Percentiles rank a stretch among this genome's conserved stretches.
Evolutionary conservation across 1,284 basidiomycete genomes (phyloP).

Genomic region (Volvariella volvacea): DNA sequence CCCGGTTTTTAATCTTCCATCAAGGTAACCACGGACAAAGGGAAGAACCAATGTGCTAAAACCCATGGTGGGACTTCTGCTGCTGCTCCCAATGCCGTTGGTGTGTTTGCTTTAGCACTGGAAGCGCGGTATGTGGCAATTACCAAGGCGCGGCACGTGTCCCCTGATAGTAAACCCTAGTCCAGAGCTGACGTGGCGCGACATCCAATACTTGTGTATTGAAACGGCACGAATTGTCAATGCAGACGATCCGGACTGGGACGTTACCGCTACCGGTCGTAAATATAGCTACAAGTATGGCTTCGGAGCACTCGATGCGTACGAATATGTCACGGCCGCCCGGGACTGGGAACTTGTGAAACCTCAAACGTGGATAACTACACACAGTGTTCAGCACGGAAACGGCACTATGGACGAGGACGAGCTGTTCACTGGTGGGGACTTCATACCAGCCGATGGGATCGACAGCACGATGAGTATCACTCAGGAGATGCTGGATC

Average conservation of each 20-base stretch:
- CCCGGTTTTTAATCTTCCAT: too few relatives aligned
- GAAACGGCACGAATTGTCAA: constrained; percentile 79
- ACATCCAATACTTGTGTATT: constrained; percentile 90
- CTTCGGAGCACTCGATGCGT: constrained; percentile 87
- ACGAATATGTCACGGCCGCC: constrained; percentile 77
- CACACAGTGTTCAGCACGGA: constrained; percentile 63
- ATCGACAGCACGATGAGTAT: constrained; percentile 64
- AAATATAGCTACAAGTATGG: constrained; percentile 97
- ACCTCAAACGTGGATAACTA: constrained; percentile 88
- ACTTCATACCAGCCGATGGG: constrained; percentile 63
- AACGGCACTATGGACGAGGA: constrained; percentile 54
- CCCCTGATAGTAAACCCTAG: constrained; percentile 26
- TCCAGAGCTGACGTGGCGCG: constrained; percentile 95
- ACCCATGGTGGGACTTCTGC: constrained; percentile 96
- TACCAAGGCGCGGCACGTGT: neutral
- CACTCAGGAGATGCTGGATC: constrained; percentile 63
- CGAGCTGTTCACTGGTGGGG: constrained; percentile 58
- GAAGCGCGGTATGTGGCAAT: constrained; percentile 60
- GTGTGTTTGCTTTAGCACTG: constrained; percentile 84
- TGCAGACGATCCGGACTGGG: constrained; percentile 92
- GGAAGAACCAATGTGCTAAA: constrained; percentile 77
- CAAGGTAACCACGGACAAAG: constrained; percentile 92
- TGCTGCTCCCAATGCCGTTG: constrained; percentile 93
- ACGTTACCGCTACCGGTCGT: constrained; percentile 72
- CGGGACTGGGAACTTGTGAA: constrained; percentile 85